A percentile compares a stretch with the other conserved stretches of the same genome.
Evolutionary conservation across 1,284 basidiomycete species (phyloP).

Genomic region (Sanghuangporus baumii): DNA sequence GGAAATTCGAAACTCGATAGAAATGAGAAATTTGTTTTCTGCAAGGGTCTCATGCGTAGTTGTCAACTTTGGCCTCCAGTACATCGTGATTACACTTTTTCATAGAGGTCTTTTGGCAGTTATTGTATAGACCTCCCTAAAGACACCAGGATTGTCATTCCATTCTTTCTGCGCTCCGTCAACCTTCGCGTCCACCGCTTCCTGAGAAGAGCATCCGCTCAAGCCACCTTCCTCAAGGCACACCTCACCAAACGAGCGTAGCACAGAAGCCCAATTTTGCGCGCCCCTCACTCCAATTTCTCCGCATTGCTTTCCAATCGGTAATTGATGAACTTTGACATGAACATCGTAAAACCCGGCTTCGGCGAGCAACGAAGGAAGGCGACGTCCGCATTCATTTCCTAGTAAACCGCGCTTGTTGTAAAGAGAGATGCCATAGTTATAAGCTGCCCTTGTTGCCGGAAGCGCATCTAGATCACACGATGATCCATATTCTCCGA

Average conservation of each 20-base stretch:
- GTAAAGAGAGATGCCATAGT: neutral
- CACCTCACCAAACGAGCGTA: neutral
- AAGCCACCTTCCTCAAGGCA: neutral
- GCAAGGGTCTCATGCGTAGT: too few relatives aligned
- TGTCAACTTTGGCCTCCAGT: too few relatives aligned
- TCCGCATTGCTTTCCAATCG: conserved; percentile 6
- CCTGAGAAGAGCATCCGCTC: neutral
- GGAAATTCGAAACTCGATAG: too few relatives aligned
- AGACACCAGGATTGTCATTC: neutral
- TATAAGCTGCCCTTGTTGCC: neutral
- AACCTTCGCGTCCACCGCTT: neutral
- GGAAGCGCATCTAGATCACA: neutral
- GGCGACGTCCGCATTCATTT: neutral
- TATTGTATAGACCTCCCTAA: neutral
- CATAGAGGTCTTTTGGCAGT: neutral
- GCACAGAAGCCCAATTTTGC: neutral
- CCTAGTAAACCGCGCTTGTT: neutral
- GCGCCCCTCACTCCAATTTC: neutral
- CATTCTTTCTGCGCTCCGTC: neutral
- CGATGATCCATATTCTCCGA: neutral
- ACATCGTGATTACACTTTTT: too few relatives aligned
- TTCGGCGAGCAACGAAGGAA: neutral
- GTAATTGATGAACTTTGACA: neutral
- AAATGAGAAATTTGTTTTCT: too few relatives aligned
- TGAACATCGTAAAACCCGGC: conserved; percentile 4